These are phyloP conservation scores for Aspergillus nidulans DNA, from an alignment of 495 filamentous ascomycete genomes.

Conservation along the genomic window DNA sequence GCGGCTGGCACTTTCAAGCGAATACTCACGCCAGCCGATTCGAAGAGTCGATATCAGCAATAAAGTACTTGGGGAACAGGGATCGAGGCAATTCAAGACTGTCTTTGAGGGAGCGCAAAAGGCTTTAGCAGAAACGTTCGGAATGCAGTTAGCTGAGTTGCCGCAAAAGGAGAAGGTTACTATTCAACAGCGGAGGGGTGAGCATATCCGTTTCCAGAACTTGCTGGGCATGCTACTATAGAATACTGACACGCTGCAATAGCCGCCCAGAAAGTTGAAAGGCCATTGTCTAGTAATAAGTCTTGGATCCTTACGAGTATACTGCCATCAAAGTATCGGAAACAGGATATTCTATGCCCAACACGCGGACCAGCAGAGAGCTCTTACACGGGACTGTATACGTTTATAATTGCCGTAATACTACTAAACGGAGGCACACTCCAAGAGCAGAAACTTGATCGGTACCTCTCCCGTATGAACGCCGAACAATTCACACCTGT, in stretches of 20 bases:
- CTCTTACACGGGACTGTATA: slow-evolving; percentile 75
- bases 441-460: slow-evolving; percentile 64
- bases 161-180: slow-evolving; percentile 75
- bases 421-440: slow-evolving; percentile 65
- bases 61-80: slow-evolving; percentile 51
- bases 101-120: slow-evolving; percentile 67
- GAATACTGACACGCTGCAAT: background rate
- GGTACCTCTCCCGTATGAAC: slow-evolving; percentile 73
- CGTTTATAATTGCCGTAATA: slow-evolving; percentile 72
- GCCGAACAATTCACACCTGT: slow-evolving; percentile 68
- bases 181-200: slow-evolving; percentile 70
- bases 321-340: slow-evolving; percentile 62
- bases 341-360: slow-evolving; percentile 61
- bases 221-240: background rate
- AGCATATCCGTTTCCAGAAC: slow-evolving; percentile 17
- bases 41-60: slow-evolving; percentile 71
- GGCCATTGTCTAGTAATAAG: slow-evolving; percentile 50
- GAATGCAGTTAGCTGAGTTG: slow-evolving; percentile 82
- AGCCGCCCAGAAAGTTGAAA: slow-evolving; percentile 58
- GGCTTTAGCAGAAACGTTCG: slow-evolving; percentile 62
- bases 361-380: slow-evolving; percentile 67
- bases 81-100: slow-evolving; percentile 55
- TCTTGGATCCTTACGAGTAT: slow-evolving; percentile 70
- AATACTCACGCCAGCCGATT: slow-evolving; percentile 77
- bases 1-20: slow-evolving; percentile 82